phyloP scores from a whole-genome alignment of 495 filamentous ascomycete genomes.

The Letharia lupina region DNA sequence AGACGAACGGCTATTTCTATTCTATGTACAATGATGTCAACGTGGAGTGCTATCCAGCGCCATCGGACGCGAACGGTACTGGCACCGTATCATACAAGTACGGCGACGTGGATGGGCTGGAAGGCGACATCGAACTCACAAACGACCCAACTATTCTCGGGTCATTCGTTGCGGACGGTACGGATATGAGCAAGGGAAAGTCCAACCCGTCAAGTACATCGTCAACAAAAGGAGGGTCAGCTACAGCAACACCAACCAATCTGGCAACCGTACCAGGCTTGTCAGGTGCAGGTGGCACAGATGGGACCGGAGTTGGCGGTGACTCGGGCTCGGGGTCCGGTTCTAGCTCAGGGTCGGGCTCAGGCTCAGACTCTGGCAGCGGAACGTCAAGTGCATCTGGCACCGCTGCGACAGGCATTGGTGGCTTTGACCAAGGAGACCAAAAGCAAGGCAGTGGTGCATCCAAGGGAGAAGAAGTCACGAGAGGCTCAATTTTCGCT shows the following conservation, averaged over 20 bases:
- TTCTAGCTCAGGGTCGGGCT: conserved; percentile 2
- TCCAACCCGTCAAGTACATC: conserved; percentile 19
- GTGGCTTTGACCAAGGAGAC: conserved; percentile 29
- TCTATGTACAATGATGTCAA: conserved; percentile 67
- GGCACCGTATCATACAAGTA: conserved; percentile 69
- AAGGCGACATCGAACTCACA: conserved; percentile 67
- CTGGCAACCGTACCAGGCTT: conserved; percentile 36
- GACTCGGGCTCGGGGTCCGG: conserved; percentile 9
- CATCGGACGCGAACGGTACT: conserved; percentile 48
- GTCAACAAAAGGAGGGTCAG: conserved; percentile 3
- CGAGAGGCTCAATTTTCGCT: conserved; percentile 48
- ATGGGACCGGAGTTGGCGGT: conserved; percentile 20
- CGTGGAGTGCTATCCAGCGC: conserved; percentile 77
- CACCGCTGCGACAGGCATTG: conserved; percentile 25
- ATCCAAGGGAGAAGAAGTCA: conserved; percentile 37
- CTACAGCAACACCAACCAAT: conserved; percentile 29
- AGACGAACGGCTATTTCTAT: conserved; percentile 82
- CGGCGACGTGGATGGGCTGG: conserved; percentile 53
- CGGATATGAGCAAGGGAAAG: conserved; percentile 52
- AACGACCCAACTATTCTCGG: conserved; percentile 69
- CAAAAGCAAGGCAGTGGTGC: conserved; percentile 31
- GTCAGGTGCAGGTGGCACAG: conserved; percentile 33
- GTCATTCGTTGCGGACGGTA: conserved; percentile 68
- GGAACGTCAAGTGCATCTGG: conserved; percentile 25
- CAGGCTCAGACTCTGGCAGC: conserved; percentile 19